A percentile compares a stretch with the other conserved stretches of the same genome.
Evolutionary conservation across 495 filamentous ascomycete genomes (phyloP).

Genomic region (Penicillium parvum): DNA sequence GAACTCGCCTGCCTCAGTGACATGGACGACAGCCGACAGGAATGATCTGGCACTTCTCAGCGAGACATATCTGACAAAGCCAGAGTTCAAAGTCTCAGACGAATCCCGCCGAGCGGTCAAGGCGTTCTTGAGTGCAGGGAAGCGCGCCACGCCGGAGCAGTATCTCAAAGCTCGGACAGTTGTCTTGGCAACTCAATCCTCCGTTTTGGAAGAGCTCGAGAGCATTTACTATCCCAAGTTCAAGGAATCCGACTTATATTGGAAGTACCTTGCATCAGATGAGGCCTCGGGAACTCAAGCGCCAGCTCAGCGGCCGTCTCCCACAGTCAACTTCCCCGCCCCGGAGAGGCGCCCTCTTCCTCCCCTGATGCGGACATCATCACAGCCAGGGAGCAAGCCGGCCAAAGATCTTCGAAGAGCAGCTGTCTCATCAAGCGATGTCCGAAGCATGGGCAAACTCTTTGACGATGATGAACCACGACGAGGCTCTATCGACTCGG

Average conservation of each 20-base stretch:
- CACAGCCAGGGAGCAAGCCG: conserved; percentile 30
- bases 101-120: conserved; percentile 64
- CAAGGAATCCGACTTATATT: conserved; percentile 87
- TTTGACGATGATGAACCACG: conserved; percentile 45
- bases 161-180: conserved; percentile 80
- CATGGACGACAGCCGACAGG: conserved; percentile 82
- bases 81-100: conserved; percentile 72
- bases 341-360: conserved; percentile 40
- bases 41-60: conserved; percentile 85
- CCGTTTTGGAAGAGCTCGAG: conserved; percentile 77
- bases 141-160: conserved; percentile 67
- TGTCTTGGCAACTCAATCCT: conserved; percentile 76
- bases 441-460: conserved; percentile 38
- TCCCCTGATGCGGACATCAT: conserved; percentile 38
- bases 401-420: conserved; percentile 52
- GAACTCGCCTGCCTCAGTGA: conserved; percentile 53
- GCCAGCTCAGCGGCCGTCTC: conserved; percentile 18
- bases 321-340: conserved; percentile 24
- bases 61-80: conserved; percentile 76
- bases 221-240: conserved; percentile 76
- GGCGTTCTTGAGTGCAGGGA: conserved; percentile 72
- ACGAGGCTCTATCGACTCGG: conserved; percentile 56
- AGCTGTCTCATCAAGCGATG: conserved; percentile 55
- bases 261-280: conserved; percentile 89
- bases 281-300: conserved; percentile 56